These are phyloP conservation scores for Thermothelomyces thermophilus DNA, from an alignment of 2,329 filamentous ascomycete genomes.

Conservation along the genomic window DNA sequence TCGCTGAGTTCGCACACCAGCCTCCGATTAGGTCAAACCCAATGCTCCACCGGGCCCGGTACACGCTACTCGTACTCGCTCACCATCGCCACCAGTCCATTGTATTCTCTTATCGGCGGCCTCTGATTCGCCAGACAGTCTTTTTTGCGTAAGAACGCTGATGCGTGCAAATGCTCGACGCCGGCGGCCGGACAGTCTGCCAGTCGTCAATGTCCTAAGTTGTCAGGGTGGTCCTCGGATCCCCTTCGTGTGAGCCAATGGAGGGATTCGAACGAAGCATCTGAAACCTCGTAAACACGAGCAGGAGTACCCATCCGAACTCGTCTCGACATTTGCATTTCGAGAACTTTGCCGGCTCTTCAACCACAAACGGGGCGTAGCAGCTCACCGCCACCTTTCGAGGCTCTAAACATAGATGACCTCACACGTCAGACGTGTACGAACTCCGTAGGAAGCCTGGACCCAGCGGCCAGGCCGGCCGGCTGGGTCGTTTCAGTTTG, in stretches of 20 bases:
- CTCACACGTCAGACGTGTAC: too few species aligned
- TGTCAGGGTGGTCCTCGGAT: slow-evolving; percentile 2
- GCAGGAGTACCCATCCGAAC: neutral
- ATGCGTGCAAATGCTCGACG: slow-evolving; percentile 1
- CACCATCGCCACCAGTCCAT: slow-evolving; percentile 9
- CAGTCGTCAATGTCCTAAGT: neutral
- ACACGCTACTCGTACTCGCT: too few species aligned
- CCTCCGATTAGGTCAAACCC: neutral
- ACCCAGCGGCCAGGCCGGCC: too few species aligned
- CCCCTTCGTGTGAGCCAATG: neutral
- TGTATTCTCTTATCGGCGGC: slow-evolving; percentile 6
- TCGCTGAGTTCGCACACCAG: too few species aligned
- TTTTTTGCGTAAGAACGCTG: slow-evolving; percentile 9
- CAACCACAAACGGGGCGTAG: neutral
- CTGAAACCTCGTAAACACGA: too few species aligned
- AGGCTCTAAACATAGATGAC: too few species aligned
- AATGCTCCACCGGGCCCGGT: slow-evolving; percentile 7
- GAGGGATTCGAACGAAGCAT: too few species aligned
- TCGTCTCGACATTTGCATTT: too few species aligned
- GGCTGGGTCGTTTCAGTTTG: too few species aligned
- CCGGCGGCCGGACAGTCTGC: slow-evolving; percentile 5
- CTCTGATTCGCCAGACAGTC: neutral
- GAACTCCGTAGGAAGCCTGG: too few species aligned
- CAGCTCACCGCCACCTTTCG: neutral
- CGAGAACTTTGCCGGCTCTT: too few species aligned